These are phyloP conservation scores for Globisporangium paddicum DNA, from an alignment of 352 stramenopile genomes.

Conservation along the genomic window DNA sequence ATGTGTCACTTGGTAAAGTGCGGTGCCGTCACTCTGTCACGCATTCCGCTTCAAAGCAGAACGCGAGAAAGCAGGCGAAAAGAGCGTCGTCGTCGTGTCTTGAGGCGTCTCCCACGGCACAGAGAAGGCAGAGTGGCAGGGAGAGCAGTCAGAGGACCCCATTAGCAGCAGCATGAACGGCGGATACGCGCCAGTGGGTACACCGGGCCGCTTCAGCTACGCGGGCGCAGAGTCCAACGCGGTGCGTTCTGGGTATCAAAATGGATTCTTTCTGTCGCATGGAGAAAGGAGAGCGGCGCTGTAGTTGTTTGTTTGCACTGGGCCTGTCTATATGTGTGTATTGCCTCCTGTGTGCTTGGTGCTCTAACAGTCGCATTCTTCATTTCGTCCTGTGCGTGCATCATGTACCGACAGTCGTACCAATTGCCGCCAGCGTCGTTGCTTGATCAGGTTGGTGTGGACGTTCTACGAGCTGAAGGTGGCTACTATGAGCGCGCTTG, in stretches of 20 bases:
- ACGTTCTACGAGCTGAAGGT: not conserved
- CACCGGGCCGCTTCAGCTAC: slow-evolving; percentile 4
- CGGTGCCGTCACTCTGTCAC: not conserved
- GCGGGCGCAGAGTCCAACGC: slow-evolving; percentile 1
- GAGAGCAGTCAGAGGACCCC: not conserved
- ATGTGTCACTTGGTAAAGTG: not conserved
- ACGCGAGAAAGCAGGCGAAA: no score
- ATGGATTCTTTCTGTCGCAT: slow-evolving; percentile 4
- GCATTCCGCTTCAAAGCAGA: not conserved
- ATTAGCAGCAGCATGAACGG: slow-evolving; percentile 1
- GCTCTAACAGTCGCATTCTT: not conserved
- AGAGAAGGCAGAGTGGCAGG: not conserved
- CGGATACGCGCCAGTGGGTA: slow-evolving; percentile 3
- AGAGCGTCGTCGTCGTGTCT: not conserved
- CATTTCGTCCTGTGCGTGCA: not conserved
- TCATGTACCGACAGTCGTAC: slow-evolving; percentile 19
- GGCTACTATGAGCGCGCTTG: not conserved
- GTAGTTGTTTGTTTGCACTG: not conserved
- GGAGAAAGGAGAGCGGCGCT: no score
- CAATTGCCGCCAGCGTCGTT: slow-evolving; percentile 17
- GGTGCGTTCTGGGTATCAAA: not conserved
- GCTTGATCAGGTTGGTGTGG: slow-evolving; percentile 23
- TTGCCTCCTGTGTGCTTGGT: not conserved
- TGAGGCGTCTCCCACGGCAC: not conserved
- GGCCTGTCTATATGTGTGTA: not conserved